Percentiles rank a stretch among this genome's conserved stretches.
These are phyloP conservation scores for Anaeromyces robustus DNA, from an alignment of 192 early-diverging fungal species.

Conservation along the genomic window DNA sequence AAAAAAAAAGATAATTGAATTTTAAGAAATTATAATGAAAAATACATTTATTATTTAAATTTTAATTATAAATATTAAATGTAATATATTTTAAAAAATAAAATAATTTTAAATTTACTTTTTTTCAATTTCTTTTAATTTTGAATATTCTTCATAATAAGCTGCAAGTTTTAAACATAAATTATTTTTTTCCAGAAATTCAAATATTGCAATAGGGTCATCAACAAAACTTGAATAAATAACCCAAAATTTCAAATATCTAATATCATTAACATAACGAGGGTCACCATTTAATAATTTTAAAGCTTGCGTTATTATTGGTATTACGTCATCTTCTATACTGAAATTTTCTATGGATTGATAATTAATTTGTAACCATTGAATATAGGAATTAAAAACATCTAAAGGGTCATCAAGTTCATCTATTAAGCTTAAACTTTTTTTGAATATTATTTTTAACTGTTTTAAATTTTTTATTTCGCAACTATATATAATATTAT, in stretches of 20 bases:
- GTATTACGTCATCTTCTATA: neutral
- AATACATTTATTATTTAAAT: no score
- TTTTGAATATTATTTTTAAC: neutral
- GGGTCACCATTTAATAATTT: neutral
- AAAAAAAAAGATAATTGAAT: no score
- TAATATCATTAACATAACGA: neutral
- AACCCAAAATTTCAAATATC: neutral
- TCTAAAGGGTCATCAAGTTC: neutral
- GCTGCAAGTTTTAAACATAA: neutral
- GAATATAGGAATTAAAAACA: neutral
- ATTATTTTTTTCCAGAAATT: neutral
- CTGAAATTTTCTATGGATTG: neutral
- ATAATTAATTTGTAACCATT: neutral
- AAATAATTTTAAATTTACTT: neutral
- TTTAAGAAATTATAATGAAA: no score
- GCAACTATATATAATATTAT: neutral
- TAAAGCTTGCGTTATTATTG: neutral
- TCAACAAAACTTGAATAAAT: neutral
- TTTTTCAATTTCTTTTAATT: neutral
- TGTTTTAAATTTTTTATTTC: neutral
- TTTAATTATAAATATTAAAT: no score
- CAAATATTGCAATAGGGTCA: neutral
- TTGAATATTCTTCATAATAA: neutral
- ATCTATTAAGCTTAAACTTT: neutral
- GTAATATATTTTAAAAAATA: no score